Base-by-base conservation (phyloP, 495 filamentous ascomycete genomes). In the Lentithecium fluviatile region DNA sequence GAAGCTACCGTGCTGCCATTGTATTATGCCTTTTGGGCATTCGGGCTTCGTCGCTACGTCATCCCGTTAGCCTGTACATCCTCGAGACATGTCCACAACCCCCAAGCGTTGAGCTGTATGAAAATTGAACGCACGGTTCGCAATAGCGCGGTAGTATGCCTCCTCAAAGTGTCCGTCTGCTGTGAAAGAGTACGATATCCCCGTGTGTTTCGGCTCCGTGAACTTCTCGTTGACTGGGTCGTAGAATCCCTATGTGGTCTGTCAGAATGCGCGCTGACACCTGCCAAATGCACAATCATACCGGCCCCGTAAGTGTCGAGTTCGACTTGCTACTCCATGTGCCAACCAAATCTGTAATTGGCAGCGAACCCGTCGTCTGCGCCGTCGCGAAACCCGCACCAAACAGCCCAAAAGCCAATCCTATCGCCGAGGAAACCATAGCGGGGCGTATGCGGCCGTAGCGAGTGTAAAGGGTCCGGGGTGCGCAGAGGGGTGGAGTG, bases 111-210 rank as follows among this genome's bases (percentile, higher is more conserved):
- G 6, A 17, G 8, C 23, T 15, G 13, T n/a, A 8, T n/a, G 23
- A 58, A n/a, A 19, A 12, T 26, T 11, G 23, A 51, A 82, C 84
- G 71, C 66, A 89, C 87, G 88, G 71, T 91, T 90, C 34, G 88
- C 73, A 60, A 90, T 70, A 21, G 86, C 86, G 51, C 88, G 78
- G 73, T 89, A 92, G 69, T 85, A 83, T 17, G 88, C 88, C 66
- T 84, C 80, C 71, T 92, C 88, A 68, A 82, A 92, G 71, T 82
- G 76, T 23, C 88, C 88, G 64, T 90, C 81, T 51, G 73, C 77
- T 5, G 85, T 87, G 68, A 92, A 92, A 7, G 88, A 91, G 71
- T 89, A 92, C 0, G 88, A 90, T 67, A 89, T 87, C n/a, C 88
- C 88, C 0, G 88, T 85, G 60, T 84, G 77, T 19, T 77, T 72